Percentiles rank a stretch among this genome's conserved stretches.
Conservation (phyloP, 2,329 filamentous ascomycete genomes). For the Coniochaeta ligniaria region DNA sequence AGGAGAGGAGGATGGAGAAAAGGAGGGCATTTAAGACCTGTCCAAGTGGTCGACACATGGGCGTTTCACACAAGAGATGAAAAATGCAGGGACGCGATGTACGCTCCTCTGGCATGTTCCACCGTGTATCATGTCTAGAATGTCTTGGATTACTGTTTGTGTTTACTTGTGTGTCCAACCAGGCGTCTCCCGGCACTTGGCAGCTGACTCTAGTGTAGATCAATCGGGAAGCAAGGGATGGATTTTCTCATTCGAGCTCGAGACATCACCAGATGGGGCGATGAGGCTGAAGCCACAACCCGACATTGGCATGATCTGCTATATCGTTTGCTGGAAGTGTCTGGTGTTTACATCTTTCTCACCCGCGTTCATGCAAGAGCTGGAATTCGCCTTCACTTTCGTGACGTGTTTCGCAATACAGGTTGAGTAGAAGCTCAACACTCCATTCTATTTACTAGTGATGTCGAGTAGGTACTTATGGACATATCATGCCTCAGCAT, state of each 20-base stretch:
- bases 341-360: background rate
- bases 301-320: background rate
- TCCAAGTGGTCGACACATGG: background rate
- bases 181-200: background rate
- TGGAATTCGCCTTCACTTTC: background rate
- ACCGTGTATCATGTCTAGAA: background rate
- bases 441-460: background rate
- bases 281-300: background rate
- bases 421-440: background rate
- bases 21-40: background rate
- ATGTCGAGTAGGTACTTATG: background rate
- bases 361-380: background rate
- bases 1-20: background rate
- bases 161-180: background rate
- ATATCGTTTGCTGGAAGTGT: background rate
- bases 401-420: background rate
- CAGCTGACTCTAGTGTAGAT: background rate
- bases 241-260: background rate
- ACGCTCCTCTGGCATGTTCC: background rate
- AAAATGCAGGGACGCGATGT: background rate
- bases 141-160: background rate
- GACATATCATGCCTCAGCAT: background rate
- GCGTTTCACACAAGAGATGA: constrained; percentile 1
- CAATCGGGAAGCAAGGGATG: background rate
- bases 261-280: background rate